Evolutionary conservation across 495 filamentous ascomycete species (phyloP), one percentile per base, ranked within the genome.

Genomic region (Penicillium dipodomyicola): DNA sequence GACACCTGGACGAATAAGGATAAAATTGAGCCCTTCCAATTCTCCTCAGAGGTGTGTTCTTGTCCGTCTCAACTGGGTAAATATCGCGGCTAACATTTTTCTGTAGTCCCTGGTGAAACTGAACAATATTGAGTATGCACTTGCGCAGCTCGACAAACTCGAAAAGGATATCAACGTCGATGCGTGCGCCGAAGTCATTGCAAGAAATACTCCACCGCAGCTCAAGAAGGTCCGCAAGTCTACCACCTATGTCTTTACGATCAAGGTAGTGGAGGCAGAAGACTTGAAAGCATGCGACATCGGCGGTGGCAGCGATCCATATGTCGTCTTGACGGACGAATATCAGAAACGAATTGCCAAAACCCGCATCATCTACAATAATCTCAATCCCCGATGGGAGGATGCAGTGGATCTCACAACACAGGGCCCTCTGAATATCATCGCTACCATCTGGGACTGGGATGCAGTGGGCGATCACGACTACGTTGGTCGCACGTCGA

Each of bases 211-310:
- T 22, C 84, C 86, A 27, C 82, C 86, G 0, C 70, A 80, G 56
- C 65, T 77, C 11, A 76, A 76, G 52, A 83, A 79, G 57, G 69
- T 82, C 27, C 84, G 84, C 64, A 85, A 80, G 61, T 75, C 78
- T 5, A 87, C 84, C 29, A 94, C 92, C 54, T 97, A 96, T 66
- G 91, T 97, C 47, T 99, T 99, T 70, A 97, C 95, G 1, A 92
- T 97, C 72, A 99, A 99, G 77, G 90, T 99, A 48, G 91, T 99
- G 29, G 95, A 99, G 65, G 95, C 89, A n/a, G 95, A 99, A 72
- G 95, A 97, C 62, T 73, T 99, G 59, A 97, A 96, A 69, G 92
- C 95, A 15, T 97, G 96, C 65, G 95, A 99, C 73, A 89, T 96
- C 57, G 91, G 87, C 62, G 95, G 95, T 51, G 82, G 85, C 55